A percentile compares a stretch with the other conserved stretches of the same genome.
Evolutionary conservation across 2,329 filamentous ascomycete genomes (phyloP).

Genomic region (Aspergillus unguis): DNA sequence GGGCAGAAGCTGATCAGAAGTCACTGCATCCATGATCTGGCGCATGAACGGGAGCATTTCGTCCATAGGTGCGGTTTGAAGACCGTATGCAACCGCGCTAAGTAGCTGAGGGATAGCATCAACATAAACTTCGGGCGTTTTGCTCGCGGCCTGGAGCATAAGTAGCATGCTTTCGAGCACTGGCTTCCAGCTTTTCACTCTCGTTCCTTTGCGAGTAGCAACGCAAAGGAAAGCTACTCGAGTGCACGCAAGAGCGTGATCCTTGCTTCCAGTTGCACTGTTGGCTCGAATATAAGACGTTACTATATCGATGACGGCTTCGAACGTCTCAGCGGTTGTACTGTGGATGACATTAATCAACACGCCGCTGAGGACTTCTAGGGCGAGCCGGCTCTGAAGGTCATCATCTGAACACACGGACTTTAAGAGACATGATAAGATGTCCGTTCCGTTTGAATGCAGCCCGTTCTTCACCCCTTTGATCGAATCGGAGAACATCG

Average conservation of each 20-base stretch:
- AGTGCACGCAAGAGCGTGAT: conserved; percentile 40
- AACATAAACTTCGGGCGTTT: conserved; percentile 23
- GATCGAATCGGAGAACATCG: conserved; percentile 79
- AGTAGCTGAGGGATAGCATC: conserved; percentile 38
- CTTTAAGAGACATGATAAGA: conserved; percentile 52
- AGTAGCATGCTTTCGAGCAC: conserved; percentile 58
- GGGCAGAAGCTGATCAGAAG: conserved; percentile 61
- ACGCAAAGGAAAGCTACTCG: conserved; percentile 60
- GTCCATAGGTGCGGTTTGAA: conserved; percentile 76
- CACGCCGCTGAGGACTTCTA: conserved; percentile 69
- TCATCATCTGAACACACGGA: conserved; percentile 29
- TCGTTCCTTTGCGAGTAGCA: conserved; percentile 73
- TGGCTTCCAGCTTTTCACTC: conserved; percentile 68
- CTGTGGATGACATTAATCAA: conserved; percentile 81
- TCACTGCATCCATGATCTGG: conserved; percentile 62
- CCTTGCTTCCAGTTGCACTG: conserved; percentile 35
- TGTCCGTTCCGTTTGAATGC: conserved; percentile 55
- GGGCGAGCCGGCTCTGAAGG: conserved; percentile 33
- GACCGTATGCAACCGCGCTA: conserved; percentile 57
- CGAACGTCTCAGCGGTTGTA: conserved; percentile 69
- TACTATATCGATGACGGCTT: conserved; percentile 62
- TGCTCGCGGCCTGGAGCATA: conserved; percentile 46
- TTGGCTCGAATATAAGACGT: conserved; percentile 46
- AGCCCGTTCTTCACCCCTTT: conserved; percentile 59
- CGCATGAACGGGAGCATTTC: conserved; percentile 68